Evolutionary conservation across 2,329 filamentous ascomycete species (phyloP), one percentile per base, ranked within the genome.

Genomic region (Hawksworthiomyces lignivorus): DNA sequence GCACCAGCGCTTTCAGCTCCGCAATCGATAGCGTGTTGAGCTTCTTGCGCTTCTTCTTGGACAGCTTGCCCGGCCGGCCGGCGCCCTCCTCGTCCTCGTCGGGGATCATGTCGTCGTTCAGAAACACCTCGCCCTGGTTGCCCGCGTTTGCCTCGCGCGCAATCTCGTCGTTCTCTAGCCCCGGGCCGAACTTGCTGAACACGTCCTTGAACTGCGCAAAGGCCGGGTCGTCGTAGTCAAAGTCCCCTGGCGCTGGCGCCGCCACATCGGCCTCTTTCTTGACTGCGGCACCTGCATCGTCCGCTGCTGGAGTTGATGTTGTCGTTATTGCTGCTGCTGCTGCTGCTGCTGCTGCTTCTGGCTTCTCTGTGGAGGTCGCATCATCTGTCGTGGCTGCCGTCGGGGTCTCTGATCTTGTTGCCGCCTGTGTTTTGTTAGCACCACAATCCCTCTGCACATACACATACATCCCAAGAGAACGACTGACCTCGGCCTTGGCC

Each of bases 21-120:
- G 92, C 92, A 46, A 98, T 60, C 7, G 90, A 94, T 24, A 97
- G 71, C 63, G 94, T 95, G 66, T 84, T 94, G 58, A 88, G 73
- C 64, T 84, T 80, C 68, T 97, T 98, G 52, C 84, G 77, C 64
- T 94, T 90, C 72, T 95, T 96, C 66, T 96, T 97, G 22, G 89
- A 96, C 20, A 97, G 62, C 54, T 85, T 90, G 8, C 77, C 34
- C 24, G n/a, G 11, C 14, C 24, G 29, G 3, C 21, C 41, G 9
- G 71, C 52, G 4, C 67, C 68, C 9, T 68, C 67, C 46, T 73
- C 74, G 24, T 94, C 87, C 33, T 87, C 84, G 57, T 92, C 87
- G 49, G 86, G 84, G 7, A 87, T 86, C 48, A 94, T 88, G 44
- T 89, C 85, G 48, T 94, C 84, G 50, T 84, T 79, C 54, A 81